A percentile compares a stretch with the other conserved stretches of the same genome.
Evolutionary conservation across 2,329 filamentous ascomycete genomes (phyloP).

Genomic region (Ascochyta lentis): DNA sequence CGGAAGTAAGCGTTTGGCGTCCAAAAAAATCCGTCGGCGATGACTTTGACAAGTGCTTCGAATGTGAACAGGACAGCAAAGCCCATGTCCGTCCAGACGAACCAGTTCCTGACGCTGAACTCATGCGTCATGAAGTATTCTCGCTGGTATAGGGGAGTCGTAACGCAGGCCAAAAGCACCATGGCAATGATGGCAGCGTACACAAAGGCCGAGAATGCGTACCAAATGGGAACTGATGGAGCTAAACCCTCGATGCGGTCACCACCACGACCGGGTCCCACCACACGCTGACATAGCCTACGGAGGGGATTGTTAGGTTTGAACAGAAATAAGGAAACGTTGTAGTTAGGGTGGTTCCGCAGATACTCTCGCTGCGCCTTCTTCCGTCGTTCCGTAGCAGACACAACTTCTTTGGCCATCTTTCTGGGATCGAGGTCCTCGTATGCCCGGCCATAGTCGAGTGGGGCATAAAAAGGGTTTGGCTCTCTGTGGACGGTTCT

Average conservation of each 20-base stretch:
- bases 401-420: conserved; percentile 90
- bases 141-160: conserved; percentile 92
- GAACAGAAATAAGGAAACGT: conserved; percentile 90
- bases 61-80: conserved; percentile 87
- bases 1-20: conserved; percentile 97
- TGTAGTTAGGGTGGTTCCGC: conserved; percentile 85
- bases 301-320: conserved; percentile 78
- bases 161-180: conserved; percentile 95
- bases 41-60: conserved; percentile 88
- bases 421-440: conserved; percentile 82
- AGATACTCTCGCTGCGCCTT: conserved; percentile 91
- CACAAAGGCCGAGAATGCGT: conserved; percentile 89
- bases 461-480: conserved; percentile 92
- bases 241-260: conserved; percentile 89
- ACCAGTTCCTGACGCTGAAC: conserved; percentile 80
- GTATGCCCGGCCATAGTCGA: conserved; percentile 73
- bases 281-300: conserved; percentile 83
- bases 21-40: conserved; percentile 95
- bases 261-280: conserved; percentile 86
- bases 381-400: conserved; percentile 80
- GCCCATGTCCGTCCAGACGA: conserved; percentile 89
- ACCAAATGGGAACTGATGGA: conserved; percentile 90
- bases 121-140: conserved; percentile 73
- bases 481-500: conserved; percentile 72
- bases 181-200: conserved; percentile 95